phyloP scores from a whole-genome alignment of 1,139 yeast species.

The Saccharomycopsis hybrid region DNA sequence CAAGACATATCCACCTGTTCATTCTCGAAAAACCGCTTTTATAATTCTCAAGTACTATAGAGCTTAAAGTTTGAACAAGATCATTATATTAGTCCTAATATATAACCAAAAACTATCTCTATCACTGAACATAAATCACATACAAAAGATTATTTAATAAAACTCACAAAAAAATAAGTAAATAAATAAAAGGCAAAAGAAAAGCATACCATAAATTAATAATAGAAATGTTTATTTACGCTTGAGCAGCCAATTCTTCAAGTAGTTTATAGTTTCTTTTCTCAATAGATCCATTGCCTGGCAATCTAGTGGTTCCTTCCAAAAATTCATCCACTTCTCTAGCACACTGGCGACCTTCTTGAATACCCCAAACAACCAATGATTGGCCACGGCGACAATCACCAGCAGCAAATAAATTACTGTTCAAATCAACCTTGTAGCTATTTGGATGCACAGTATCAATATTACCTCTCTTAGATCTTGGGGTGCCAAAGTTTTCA shows the following conservation, averaged over 20 bases:
- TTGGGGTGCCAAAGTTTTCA: slow-evolving; percentile 62
- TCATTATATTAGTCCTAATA: too few relatives aligned
- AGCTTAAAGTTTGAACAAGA: too few relatives aligned
- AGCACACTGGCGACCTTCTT: slow-evolving; percentile 98
- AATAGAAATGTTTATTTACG: slow-evolving; percentile 8
- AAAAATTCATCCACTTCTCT: slow-evolving; percentile 80
- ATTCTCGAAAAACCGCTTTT: too few relatives aligned
- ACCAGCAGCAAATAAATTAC: slow-evolving; percentile 88
- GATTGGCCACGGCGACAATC: slow-evolving; percentile 99
- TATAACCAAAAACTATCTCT: too few relatives aligned
- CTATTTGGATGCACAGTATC: slow-evolving; percentile 61
- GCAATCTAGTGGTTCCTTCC: slow-evolving; percentile 75
- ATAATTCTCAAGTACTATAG: too few relatives aligned
- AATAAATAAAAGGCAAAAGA: background rate
- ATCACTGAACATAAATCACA: too few relatives aligned
- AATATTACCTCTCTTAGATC: slow-evolving; percentile 85
- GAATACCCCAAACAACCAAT: slow-evolving; percentile 98
- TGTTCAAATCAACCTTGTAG: slow-evolving; percentile 58
- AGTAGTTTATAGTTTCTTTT: slow-evolving; percentile 71
- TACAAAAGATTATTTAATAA: background rate
- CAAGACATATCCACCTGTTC: too few relatives aligned
- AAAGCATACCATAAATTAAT: background rate
- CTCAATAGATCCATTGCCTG: slow-evolving; percentile 90
- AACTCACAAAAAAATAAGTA: background rate
- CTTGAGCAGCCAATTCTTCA: slow-evolving; percentile 36